Evolutionary conservation across 192 early-diverging fungal species (phyloP).

Genomic region (Rhizoclosmatium globosum): DNA sequence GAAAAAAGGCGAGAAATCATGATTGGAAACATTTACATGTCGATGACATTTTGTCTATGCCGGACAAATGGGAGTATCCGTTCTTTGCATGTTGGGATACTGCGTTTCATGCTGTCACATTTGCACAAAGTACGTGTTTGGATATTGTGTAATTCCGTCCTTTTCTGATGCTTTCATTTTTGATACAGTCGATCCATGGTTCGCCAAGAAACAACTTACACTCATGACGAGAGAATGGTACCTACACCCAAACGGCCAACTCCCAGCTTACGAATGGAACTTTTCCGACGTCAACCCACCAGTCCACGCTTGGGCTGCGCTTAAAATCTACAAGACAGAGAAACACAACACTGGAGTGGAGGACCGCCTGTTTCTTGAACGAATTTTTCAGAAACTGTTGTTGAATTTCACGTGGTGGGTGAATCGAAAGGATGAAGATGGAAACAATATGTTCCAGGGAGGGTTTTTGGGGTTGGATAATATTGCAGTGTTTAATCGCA

Average conservation of each 20-base stretch:
- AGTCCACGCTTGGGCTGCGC: conserved; percentile 48
- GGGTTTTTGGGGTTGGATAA: conserved; percentile 66
- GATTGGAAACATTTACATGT: conserved; percentile 47
- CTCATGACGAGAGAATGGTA: conserved; percentile 48
- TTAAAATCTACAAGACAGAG: conserved; percentile 41
- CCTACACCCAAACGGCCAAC: conserved; percentile 45
- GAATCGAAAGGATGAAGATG: conserved; percentile 60
- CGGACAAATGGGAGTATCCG: conserved; percentile 51
- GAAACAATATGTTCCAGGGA: conserved; percentile 63
- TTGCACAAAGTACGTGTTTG: background rate
- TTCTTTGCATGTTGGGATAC: conserved; percentile 51
- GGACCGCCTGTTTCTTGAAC: conserved; percentile 43
- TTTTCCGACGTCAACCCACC: conserved; percentile 42
- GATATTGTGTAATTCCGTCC: background rate
- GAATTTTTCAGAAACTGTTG: conserved; percentile 48
- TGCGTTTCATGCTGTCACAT: conserved; percentile 43
- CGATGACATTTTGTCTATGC: conserved; percentile 47
- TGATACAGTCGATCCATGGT: conserved; percentile 41
- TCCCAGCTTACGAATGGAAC: conserved; percentile 51
- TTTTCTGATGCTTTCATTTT: conserved; percentile 1
- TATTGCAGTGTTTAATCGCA: conserved; percentile 64
- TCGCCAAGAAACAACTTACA: conserved; percentile 45
- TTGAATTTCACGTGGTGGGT: conserved; percentile 60
- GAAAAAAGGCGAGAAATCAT: conserved; percentile 37
- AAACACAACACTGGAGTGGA: conserved; percentile 14